These are phyloP conservation scores for Pythium brassicae DNA, from an alignment of 352 stramenopile genomes.

Conservation along the genomic window DNA sequence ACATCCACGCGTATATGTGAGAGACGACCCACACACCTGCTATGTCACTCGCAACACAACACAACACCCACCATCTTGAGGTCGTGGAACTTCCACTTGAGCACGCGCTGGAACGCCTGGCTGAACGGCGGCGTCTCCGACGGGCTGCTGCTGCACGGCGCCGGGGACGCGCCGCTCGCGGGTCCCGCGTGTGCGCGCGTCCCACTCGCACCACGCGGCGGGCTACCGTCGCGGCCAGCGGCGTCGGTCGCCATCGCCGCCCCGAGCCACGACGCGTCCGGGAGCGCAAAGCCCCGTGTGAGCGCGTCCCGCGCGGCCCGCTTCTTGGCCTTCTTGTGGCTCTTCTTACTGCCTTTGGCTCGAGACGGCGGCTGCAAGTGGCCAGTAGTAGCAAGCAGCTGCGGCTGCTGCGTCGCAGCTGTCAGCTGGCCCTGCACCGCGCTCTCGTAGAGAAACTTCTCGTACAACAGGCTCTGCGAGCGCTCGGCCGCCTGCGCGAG, in stretches of 20 bases:
- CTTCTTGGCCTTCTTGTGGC: conserved; percentile 30
- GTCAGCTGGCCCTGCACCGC: conserved; percentile 35
- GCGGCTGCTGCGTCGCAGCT: neutral
- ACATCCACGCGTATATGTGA: too few species aligned
- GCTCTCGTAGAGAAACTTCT: conserved; percentile 87
- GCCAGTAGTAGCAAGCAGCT: neutral
- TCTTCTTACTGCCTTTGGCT: conserved; percentile 23
- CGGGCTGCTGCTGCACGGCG: conserved; percentile 13
- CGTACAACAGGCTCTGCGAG: conserved; percentile 58
- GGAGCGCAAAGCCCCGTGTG: neutral
- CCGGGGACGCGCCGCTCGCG: conserved; percentile 6
- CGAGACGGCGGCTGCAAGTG: conserved; percentile 1
- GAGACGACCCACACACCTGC: too few species aligned
- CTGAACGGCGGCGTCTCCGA: conserved; percentile 13
- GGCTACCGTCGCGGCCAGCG: too few species aligned
- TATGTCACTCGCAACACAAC: too few species aligned
- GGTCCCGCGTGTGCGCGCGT: neutral
- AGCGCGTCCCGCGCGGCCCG: neutral
- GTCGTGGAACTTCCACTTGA: conserved; percentile 87
- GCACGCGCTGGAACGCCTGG: conserved; percentile 61
- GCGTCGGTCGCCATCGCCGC: neutral
- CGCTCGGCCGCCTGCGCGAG: conserved; percentile 40
- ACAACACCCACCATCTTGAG: conserved; percentile 66
- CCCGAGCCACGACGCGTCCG: neutral
- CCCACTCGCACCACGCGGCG: too few species aligned